Conservation (phyloP, 768 basidiomycete genomes). For the Thelephora ganbajun region DNA sequence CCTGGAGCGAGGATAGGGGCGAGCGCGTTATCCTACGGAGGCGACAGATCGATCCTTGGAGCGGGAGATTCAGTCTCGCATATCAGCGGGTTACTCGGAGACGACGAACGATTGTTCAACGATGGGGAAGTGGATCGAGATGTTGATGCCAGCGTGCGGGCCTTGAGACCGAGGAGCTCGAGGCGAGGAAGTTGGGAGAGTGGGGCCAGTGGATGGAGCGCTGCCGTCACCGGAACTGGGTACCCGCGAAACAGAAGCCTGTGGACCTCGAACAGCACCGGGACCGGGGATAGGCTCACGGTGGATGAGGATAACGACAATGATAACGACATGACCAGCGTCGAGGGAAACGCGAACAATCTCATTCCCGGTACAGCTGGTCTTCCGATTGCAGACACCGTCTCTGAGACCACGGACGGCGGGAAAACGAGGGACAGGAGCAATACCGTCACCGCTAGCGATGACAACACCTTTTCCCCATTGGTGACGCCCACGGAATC, state of each 20-base stretch:
- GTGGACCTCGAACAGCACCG: conserved; percentile 47
- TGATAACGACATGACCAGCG: conserved; percentile 6
- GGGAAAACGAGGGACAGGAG: no score
- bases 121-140: conserved; percentile 35
- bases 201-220: conserved; percentile 80
- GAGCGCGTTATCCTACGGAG: conserved; percentile 10
- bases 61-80: conserved; percentile 54
- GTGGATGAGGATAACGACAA: conserved; percentile 24
- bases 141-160: conserved; percentile 78
- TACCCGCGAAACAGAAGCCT: conserved; percentile 36
- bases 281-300: conserved; percentile 39
- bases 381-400: no score
- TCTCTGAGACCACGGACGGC: no score
- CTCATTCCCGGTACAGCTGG: no score
- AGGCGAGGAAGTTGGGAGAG: conserved; percentile 88
- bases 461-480: no score
- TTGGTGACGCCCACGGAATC: no score
- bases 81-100: conserved; percentile 48
- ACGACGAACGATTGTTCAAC: conserved; percentile 23
- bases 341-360: no score
- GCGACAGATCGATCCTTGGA: conserved; percentile 18
- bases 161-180: conserved; percentile 76
- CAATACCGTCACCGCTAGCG: no score
- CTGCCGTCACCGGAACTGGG: conserved; percentile 35
- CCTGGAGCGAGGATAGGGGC: conserved; percentile 39